A percentile compares a stretch with the other conserved stretches of the same genome.
These are phyloP conservation scores for Petunia axillaris DNA, from an alignment of 257 asterid species.

Conservation along the genomic window DNA sequence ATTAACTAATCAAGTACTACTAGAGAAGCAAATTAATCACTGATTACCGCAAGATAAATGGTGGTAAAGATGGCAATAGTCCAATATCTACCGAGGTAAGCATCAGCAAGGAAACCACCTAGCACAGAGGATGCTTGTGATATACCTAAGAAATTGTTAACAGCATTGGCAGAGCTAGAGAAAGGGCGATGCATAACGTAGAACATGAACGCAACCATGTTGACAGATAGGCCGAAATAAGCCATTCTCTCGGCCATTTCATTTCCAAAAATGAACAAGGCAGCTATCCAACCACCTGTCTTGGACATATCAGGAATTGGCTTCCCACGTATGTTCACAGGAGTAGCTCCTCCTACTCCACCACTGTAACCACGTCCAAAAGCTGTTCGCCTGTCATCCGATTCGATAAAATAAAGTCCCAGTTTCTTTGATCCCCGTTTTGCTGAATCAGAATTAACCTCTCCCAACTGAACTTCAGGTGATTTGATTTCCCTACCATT, in stretches of 20 bases:
- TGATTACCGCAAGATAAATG: slow-evolving; percentile 79
- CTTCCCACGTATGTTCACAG: slow-evolving; percentile 88
- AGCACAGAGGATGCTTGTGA: slow-evolving; percentile 95
- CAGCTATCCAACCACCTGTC: slow-evolving; percentile 98
- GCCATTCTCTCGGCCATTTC: slow-evolving; percentile 99
- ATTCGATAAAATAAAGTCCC: slow-evolving; percentile 73
- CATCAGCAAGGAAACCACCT: slow-evolving; percentile 95
- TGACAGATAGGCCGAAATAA: slow-evolving; percentile 91
- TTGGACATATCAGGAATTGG: slow-evolving; percentile 68
- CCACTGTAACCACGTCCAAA: slow-evolving; percentile 74
- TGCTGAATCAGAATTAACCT: not conserved
- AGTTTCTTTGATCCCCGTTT: slow-evolving; percentile 58
- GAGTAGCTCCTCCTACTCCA: slow-evolving; percentile 65
- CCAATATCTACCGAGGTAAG: slow-evolving; percentile 97
- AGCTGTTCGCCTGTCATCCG: slow-evolving; percentile 83
- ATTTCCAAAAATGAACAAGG: slow-evolving; percentile 97
- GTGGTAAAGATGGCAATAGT: slow-evolving; percentile 95
- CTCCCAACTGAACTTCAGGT: slow-evolving; percentile 42
- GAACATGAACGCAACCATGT: slow-evolving; percentile 98
- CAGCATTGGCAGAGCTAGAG: slow-evolving; percentile 85
- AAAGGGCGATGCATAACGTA: slow-evolving; percentile 94
- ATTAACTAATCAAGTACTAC: not conserved
- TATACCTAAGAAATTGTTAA: slow-evolving; percentile 89
- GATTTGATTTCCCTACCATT: slow-evolving; percentile 64
- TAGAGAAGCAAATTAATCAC: slow-evolving; percentile 3